phyloP scores from a whole-genome alignment of 306 rosid genomes.

The Ochetophila trinervis region DNA sequence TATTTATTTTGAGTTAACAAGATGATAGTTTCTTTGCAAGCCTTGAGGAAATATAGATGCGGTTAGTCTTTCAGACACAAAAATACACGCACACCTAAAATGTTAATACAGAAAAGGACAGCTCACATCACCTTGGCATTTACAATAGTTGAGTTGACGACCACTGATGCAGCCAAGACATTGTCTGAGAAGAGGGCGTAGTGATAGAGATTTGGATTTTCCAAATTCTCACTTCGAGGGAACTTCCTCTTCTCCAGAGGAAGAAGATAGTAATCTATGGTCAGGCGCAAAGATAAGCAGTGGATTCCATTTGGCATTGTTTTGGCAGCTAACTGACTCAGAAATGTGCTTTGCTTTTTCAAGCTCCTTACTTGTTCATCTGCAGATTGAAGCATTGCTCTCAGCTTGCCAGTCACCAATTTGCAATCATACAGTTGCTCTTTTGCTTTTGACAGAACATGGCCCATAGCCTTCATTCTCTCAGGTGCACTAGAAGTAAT shows the following conservation, averaged over 20 bases:
- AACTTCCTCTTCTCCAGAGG: conserved; percentile 71
- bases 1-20: background rate
- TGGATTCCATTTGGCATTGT: conserved; percentile 87
- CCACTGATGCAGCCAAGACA: conserved; percentile 94
- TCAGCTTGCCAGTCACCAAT: conserved; percentile 69
- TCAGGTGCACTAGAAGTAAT: conserved; percentile 59
- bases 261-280: conserved; percentile 84
- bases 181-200: conserved; percentile 94
- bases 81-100: conserved; percentile 2
- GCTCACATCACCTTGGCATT: conserved; percentile 70
- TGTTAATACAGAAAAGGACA: conserved; percentile 15
- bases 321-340: conserved; percentile 94
- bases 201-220: conserved; percentile 73
- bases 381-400: conserved; percentile 92
- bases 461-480: conserved; percentile 69
- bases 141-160: conserved; percentile 75
- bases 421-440: conserved; percentile 84
- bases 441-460: conserved; percentile 69
- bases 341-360: conserved; percentile 88
- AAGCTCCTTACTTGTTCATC: conserved; percentile 86
- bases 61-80: conserved; percentile 5
- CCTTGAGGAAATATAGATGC: too few relatives aligned
- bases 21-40: background rate
- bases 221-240: conserved; percentile 81
- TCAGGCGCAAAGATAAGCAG: conserved; percentile 88